Conservation (phyloP, 768 basidiomycete genomes). For the Jaapia argillacea region DNA sequence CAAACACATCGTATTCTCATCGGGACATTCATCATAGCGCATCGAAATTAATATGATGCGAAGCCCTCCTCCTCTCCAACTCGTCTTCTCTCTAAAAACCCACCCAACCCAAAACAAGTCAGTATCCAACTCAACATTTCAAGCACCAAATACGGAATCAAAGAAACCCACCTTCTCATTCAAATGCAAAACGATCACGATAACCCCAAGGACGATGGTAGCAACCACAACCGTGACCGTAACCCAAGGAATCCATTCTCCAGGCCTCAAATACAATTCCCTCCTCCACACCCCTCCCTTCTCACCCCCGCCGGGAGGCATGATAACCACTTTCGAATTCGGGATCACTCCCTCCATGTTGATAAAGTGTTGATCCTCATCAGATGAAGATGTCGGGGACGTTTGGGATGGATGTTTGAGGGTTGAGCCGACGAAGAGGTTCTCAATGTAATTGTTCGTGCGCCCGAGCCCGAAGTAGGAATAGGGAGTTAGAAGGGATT, state of each 20-base stretch:
- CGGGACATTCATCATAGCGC: too few relatives aligned
- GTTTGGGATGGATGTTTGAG: slow-evolving; percentile 48
- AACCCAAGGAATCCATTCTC: slow-evolving; percentile 97
- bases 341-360: slow-evolving; percentile 97
- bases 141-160: background rate
- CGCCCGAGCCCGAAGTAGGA: slow-evolving; percentile 93
- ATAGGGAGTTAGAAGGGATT: slow-evolving; percentile 84
- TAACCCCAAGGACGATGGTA: slow-evolving; percentile 62
- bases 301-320: slow-evolving; percentile 51
- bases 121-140: slow-evolving; percentile 1
- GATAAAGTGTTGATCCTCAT: too few relatives aligned
- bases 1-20: too few relatives aligned
- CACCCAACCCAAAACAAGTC: slow-evolving; percentile 8
- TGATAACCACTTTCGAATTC: slow-evolving; percentile 94
- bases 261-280: slow-evolving; percentile 86
- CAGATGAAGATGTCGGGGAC: too few relatives aligned
- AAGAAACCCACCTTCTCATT: slow-evolving; percentile 73
- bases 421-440: slow-evolving; percentile 92
- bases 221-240: slow-evolving; percentile 76
- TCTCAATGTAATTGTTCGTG: slow-evolving; percentile 99
- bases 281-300: slow-evolving; percentile 60
- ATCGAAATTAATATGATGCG: slow-evolving; percentile 98
- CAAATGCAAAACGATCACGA: slow-evolving; percentile 80
- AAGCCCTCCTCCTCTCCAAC: slow-evolving; percentile 71
- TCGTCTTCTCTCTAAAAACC: slow-evolving; percentile 83